phyloP scores from a whole-genome alignment of 495 filamentous ascomycete species.

The Collariella sp. region DNA sequence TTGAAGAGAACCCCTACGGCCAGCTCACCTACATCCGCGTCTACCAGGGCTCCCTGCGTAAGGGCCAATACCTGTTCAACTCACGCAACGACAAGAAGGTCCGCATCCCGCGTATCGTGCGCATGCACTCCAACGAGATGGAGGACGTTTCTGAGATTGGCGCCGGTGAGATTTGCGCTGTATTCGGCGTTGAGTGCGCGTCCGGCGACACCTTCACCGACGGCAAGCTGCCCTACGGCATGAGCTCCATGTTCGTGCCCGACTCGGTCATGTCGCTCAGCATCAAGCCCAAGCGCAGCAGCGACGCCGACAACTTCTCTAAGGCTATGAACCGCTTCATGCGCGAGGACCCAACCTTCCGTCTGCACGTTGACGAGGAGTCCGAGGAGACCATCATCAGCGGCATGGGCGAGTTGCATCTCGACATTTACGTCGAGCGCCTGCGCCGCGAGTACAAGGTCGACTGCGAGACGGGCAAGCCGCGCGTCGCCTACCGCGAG shows the following conservation, averaged over 20 bases:
- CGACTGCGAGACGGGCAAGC: slow-evolving; percentile 89
- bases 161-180: slow-evolving; percentile 95
- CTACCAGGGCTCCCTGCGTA: slow-evolving; percentile 87
- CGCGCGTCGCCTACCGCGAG: slow-evolving; percentile 96
- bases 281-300: slow-evolving; percentile 92
- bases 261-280: slow-evolving; percentile 97
- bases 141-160: slow-evolving; percentile 88
- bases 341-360: slow-evolving; percentile 96
- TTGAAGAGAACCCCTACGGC: slow-evolving; percentile 97
- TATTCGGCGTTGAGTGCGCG: slow-evolving; percentile 97
- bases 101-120: slow-evolving; percentile 92
- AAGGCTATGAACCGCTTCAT: slow-evolving; percentile 99
- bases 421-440: slow-evolving; percentile 96
- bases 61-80: slow-evolving; percentile 86
- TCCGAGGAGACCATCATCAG: slow-evolving; percentile 93
- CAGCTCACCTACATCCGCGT: slow-evolving; percentile 98
- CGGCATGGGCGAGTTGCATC: slow-evolving; percentile 96
- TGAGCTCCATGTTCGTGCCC: slow-evolving; percentile 98
- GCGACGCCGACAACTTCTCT: slow-evolving; percentile 87
- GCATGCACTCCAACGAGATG: slow-evolving; percentile 99
- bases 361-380: slow-evolving; percentile 84
- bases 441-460: slow-evolving; percentile 97
- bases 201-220: slow-evolving; percentile 99
- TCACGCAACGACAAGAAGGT: slow-evolving; percentile 91
- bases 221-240: slow-evolving; percentile 82